Evolutionary conservation across 305 asterid species (phyloP), one percentile per base, ranked within the genome.

Genomic region (Galium porrigens): DNA sequence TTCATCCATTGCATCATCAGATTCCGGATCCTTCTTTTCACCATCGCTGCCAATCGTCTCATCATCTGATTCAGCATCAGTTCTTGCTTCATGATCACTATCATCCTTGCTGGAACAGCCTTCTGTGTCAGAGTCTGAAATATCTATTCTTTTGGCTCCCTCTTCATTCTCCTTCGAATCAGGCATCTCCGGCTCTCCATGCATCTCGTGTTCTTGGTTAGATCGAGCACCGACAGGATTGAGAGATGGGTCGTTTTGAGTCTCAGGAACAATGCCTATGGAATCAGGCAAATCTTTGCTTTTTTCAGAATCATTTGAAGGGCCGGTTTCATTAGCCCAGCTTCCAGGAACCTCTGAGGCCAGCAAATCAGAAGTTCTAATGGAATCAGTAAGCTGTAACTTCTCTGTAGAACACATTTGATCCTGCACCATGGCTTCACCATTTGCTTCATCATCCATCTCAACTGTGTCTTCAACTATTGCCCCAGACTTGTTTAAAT

Each of bases 281-380:
- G 90, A 82, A 76, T 84, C 94, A 14, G 71, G 83, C 61, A 71
- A 63, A 61, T 72, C 73, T 64, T 76, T 80, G 68, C 87, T 78
- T 74, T 71, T 78, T 0, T 85, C 80, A 54, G 87, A 74, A 68
- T 85, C 83, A 18, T 88, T 84, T 0, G 96, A 88, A 64, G 98
- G 96, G 68, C 87, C 95, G 0, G 98, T 85, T 80, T 92, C 85
- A 75, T 79, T 81, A 1, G 88, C 98, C 98, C 98, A 89, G 80
- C 98, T 92, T 59, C 98, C 95, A 11, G 81, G 81, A 71, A 76
- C 95, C 79, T 89, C 98, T 1, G 98, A 89, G 54, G 96, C 86
- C 83, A 92, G 70, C 56, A 89, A 94, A 73, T 87, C 96, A 1
- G 80, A 44, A 1, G 97, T 89, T 76, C 66, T 81, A 52, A 87